Percentiles rank a stretch among this genome's conserved stretches.
Evolutionary conservation across 768 basidiomycete genomes (phyloP).

Genomic region (Mycena pura): DNA sequence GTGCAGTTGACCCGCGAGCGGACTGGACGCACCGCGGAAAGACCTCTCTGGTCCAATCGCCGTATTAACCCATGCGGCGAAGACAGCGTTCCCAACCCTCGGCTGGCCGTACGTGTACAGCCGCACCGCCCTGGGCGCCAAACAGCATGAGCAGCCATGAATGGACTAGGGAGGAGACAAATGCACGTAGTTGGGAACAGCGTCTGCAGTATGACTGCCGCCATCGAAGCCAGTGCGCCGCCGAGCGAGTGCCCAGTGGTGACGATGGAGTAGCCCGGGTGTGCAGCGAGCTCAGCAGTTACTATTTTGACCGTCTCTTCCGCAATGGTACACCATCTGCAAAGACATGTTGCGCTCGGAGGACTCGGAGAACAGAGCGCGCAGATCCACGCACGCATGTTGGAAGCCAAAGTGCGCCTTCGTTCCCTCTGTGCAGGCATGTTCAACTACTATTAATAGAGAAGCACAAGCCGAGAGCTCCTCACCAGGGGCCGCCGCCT

Average conservation of each 20-base stretch:
- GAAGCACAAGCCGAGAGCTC: not conserved
- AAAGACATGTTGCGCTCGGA: not conserved
- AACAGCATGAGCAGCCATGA: not conserved
- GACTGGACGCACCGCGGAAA: conserved; percentile 10
- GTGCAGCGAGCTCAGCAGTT: conserved; percentile 34
- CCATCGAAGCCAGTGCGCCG: conserved; percentile 48
- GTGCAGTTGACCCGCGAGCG: too few relatives aligned
- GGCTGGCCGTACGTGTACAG: conserved; percentile 26
- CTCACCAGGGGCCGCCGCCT: conserved; percentile 15
- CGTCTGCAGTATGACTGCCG: conserved; percentile 39
- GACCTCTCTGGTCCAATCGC: conserved; percentile 11
- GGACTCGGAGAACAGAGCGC: not conserved
- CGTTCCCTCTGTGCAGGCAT: conserved; percentile 13
- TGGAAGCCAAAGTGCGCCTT: conserved; percentile 20
- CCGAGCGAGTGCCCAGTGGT: conserved; percentile 51
- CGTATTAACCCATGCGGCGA: conserved; percentile 16
- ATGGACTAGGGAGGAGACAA: not conserved
- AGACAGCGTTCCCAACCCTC: conserved; percentile 16
- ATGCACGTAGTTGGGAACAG: conserved; percentile 34
- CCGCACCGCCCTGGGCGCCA: not conserved
- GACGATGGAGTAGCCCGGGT: conserved; percentile 42
- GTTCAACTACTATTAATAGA: not conserved
- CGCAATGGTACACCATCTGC: conserved; percentile 41
- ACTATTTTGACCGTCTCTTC: conserved; percentile 36
- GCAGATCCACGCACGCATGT: not conserved